phyloP scores from a whole-genome alignment of 352 stramenopile species.

The Globisporangium canariense region DNA sequence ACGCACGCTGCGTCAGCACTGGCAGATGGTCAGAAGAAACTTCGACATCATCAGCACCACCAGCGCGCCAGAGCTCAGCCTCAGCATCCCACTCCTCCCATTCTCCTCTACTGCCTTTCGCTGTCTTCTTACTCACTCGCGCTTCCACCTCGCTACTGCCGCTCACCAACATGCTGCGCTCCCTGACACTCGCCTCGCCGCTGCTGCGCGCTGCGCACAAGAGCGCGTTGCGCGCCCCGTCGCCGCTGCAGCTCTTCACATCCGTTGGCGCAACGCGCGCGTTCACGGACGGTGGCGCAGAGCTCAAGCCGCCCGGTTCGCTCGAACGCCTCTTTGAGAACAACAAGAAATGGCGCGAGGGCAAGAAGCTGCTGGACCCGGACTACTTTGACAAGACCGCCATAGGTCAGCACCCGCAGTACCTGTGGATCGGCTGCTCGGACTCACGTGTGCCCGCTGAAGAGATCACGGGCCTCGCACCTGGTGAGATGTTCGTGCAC shows the following conservation, averaged over 20 bases:
- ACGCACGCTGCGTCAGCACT: slow-evolving; percentile 5
- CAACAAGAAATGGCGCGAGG: slow-evolving; percentile 73
- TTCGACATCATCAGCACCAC: slow-evolving; percentile 5
- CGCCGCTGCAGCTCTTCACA: neutral
- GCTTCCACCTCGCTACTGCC: neutral
- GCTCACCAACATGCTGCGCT: neutral
- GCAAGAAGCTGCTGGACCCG: slow-evolving; percentile 62
- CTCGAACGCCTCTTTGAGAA: slow-evolving; percentile 66
- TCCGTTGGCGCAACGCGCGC: neutral
- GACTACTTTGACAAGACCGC: slow-evolving; percentile 81
- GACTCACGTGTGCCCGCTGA: slow-evolving; percentile 86
- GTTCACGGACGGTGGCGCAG: slow-evolving; percentile 7
- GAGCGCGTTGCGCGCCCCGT: slow-evolving; percentile 1
- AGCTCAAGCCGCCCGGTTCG: slow-evolving; percentile 18
- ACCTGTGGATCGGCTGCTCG: slow-evolving; percentile 89
- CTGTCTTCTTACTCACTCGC: slow-evolving; percentile 1
- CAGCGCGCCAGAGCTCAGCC: neutral
- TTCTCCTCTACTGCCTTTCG: neutral
- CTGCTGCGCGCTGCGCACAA: slow-evolving; percentile 6
- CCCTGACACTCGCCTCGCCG: neutral
- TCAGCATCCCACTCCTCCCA: neutral
- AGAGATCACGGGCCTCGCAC: slow-evolving; percentile 80
- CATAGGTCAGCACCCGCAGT: slow-evolving; percentile 79
- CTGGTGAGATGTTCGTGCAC: slow-evolving; percentile 89
- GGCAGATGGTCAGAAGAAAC: neutral